These are phyloP conservation scores for Lactarius deliciosus DNA, from an alignment of 768 basidiomycete genomes.

Conservation along the genomic window DNA sequence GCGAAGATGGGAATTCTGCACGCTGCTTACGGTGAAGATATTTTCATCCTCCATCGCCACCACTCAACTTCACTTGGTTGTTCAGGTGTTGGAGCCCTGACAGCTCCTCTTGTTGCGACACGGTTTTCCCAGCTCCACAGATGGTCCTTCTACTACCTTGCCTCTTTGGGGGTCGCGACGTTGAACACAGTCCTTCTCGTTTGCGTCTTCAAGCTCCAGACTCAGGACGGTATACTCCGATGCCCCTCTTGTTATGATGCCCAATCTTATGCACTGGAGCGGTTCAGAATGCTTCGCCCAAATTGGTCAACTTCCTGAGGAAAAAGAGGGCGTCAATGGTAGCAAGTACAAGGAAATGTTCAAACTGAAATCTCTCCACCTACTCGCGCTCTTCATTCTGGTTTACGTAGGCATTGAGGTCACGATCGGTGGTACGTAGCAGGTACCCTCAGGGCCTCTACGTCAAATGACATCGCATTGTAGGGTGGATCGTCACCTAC, in stretches of 20 bases:
- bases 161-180: slow-evolving; percentile 64
- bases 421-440: slow-evolving; percentile 39
- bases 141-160: slow-evolving; percentile 81
- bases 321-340: slow-evolving; percentile 40
- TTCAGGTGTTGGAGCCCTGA: slow-evolving; percentile 63
- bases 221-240: slow-evolving; percentile 57
- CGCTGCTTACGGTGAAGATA: slow-evolving; percentile 54
- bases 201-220: slow-evolving; percentile 63
- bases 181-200: slow-evolving; percentile 53
- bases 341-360: slow-evolving; percentile 51
- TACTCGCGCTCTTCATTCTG: slow-evolving; percentile 45
- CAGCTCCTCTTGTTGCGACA: slow-evolving; percentile 74
- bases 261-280: slow-evolving; percentile 7
- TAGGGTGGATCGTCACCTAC: slow-evolving; percentile 58
- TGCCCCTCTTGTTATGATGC: neutral
- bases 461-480: neutral
- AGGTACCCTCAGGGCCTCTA: neutral
- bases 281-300: slow-evolving; percentile 50
- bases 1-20: slow-evolving; percentile 70
- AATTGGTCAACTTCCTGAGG: slow-evolving; percentile 50
- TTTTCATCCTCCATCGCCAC: neutral
- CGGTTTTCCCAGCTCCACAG: slow-evolving; percentile 64
- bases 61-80: neutral
- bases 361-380: slow-evolving; percentile 40
- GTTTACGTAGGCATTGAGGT: slow-evolving; percentile 46